Evolutionary conservation across 208 protist genomes (phyloP).

Genomic region (Phytomonas sp.): DNA sequence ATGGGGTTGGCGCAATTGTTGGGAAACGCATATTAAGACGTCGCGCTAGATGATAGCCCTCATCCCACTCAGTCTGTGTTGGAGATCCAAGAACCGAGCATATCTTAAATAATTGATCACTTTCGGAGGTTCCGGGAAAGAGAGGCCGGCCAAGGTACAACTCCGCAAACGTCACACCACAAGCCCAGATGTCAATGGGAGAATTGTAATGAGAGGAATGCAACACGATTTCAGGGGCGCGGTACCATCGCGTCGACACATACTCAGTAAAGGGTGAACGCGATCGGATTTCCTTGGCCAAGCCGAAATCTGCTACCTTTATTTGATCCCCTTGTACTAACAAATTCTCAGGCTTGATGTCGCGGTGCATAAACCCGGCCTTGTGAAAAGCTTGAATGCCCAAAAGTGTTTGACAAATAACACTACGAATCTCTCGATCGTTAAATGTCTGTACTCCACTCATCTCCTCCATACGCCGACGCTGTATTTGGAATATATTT

Average conservation of each 20-base stretch:
- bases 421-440: slow-evolving; percentile 91
- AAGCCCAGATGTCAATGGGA: slow-evolving; percentile 97
- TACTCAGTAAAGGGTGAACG: slow-evolving; percentile 97
- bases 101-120: slow-evolving; percentile 96
- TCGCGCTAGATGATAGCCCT: slow-evolving; percentile 86
- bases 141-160: slow-evolving; percentile 90
- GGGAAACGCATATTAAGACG: slow-evolving; percentile 95
- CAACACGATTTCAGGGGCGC: slow-evolving; percentile 96
- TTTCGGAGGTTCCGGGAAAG: slow-evolving; percentile 93
- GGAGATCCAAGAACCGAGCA: slow-evolving; percentile 91
- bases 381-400: slow-evolving; percentile 88
- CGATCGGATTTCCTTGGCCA: slow-evolving; percentile 93
- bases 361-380: slow-evolving; percentile 90
- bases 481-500: slow-evolving; percentile 95
- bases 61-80: slow-evolving; percentile 79
- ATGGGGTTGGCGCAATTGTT: slow-evolving; percentile 73
- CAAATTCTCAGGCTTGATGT: slow-evolving; percentile 93
- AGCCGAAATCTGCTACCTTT: slow-evolving; percentile 97
- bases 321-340: slow-evolving; percentile 82
- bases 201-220: slow-evolving; percentile 96
- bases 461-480: slow-evolving; percentile 77
- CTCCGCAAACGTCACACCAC: slow-evolving; percentile 94
- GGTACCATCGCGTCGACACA: slow-evolving; percentile 97
- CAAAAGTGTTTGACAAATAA: slow-evolving; percentile 89
- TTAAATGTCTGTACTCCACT: slow-evolving; percentile 83